phyloP scores from a whole-genome alignment of 306 rosid species.

The Inga oerstediana region DNA sequence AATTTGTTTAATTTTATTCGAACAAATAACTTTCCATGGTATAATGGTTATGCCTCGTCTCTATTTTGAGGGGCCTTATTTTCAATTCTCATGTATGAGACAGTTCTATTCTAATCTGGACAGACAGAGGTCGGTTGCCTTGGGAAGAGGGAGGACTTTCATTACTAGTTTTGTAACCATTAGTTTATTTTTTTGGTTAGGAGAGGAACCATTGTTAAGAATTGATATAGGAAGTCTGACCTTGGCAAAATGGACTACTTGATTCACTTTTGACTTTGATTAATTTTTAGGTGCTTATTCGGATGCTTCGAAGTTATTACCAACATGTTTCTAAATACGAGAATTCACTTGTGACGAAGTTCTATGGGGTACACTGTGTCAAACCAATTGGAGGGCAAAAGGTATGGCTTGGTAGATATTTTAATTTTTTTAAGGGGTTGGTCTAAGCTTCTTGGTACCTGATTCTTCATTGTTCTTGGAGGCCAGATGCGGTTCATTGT shows the following conservation, averaged over 20 bases:
- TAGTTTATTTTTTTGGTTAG: background rate
- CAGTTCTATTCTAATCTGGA: background rate
- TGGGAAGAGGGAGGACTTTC: background rate
- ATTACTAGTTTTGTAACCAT: background rate
- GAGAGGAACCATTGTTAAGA: background rate
- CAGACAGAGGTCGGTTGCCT: background rate
- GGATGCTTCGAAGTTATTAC: constrained; percentile 94
- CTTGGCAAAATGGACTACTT: background rate
- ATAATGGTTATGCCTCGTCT: background rate
- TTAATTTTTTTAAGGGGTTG: constrained; percentile 16
- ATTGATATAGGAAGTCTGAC: background rate
- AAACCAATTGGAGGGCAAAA: constrained; percentile 95
- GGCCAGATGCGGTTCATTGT: constrained; percentile 89
- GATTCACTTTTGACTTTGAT: constrained; percentile 27
- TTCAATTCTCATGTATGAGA: background rate
- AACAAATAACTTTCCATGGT: background rate
- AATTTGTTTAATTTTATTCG: background rate
- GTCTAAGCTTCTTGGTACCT: constrained; percentile 6
- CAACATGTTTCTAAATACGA: constrained; percentile 71
- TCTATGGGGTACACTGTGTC: constrained; percentile 96
- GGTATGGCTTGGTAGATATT: constrained; percentile 50
- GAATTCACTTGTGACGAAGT: constrained; percentile 89
- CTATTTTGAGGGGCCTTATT: background rate
- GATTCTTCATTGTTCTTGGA: constrained; percentile 27
- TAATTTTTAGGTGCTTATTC: constrained; percentile 73